Conservation (phyloP, 139 green algal genomes). For the Eudorina sp. region DNA sequence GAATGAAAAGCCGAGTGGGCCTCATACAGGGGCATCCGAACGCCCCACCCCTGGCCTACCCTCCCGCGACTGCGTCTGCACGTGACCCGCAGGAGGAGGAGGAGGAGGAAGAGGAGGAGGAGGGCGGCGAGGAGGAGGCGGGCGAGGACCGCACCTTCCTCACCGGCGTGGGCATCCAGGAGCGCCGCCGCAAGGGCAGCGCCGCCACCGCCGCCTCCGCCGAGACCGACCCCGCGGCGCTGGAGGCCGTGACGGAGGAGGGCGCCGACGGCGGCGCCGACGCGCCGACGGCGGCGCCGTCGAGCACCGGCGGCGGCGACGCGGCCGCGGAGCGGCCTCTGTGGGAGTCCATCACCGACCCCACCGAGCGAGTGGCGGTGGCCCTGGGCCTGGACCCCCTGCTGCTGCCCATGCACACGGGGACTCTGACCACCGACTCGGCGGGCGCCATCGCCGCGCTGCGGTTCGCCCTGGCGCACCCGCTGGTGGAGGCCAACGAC, state of each 20-base stretch:
- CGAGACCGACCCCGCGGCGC: neutral
- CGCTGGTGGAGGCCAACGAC: slow-evolving; percentile 58
- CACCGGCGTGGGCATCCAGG: slow-evolving; percentile 60
- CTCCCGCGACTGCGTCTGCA: no score
- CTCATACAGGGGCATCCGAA: no score
- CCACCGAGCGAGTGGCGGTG: slow-evolving; percentile 66
- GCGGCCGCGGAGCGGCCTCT: neutral
- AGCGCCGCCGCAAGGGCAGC: slow-evolving; percentile 4
- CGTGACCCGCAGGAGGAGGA: slow-evolving; percentile 52
- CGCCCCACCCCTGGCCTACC: no score
- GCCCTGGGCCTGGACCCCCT: slow-evolving; percentile 63
- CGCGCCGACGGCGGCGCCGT: neutral
- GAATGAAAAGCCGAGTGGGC: no score
- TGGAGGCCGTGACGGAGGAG: neutral
- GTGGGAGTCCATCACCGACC: slow-evolving; percentile 68
- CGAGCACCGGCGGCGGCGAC: neutral
- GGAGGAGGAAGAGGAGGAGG: slow-evolving; percentile 82
- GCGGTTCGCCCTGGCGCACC: slow-evolving; percentile 64
- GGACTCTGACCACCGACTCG: slow-evolving; percentile 51
- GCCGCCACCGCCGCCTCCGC: neutral
- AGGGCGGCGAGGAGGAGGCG: slow-evolving; percentile 58
- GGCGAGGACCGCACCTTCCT: slow-evolving; percentile 60
- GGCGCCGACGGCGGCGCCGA: neutral
- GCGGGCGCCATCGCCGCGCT: slow-evolving; percentile 57
- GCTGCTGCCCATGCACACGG: slow-evolving; percentile 62